phyloP scores from a whole-genome alignment of 2,329 filamentous ascomycete genomes.

The Pyrenochaeta sp. region DNA sequence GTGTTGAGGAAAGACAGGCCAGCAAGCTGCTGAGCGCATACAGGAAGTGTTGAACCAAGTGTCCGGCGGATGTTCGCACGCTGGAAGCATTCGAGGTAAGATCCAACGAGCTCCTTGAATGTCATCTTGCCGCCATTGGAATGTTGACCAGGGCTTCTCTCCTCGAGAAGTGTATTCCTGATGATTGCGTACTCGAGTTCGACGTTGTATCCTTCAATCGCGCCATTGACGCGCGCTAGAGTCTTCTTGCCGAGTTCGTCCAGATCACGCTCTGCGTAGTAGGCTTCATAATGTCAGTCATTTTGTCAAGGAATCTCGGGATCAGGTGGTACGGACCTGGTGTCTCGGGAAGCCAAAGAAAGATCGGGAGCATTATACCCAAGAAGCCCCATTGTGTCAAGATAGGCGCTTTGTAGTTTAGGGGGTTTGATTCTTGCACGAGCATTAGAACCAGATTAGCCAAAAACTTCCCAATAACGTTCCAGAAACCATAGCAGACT shows the following conservation, averaged over 20 bases:
- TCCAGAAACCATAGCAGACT: conserved; percentile 1
- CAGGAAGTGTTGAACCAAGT: background rate
- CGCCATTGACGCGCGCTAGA: background rate
- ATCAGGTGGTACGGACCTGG: background rate
- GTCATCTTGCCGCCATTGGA: background rate
- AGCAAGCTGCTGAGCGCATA: conserved; percentile 3
- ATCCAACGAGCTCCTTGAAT: too few species aligned
- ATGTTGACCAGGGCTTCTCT: background rate
- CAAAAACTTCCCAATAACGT: conserved; percentile 1
- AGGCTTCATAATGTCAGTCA: background rate
- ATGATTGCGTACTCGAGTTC: conserved; percentile 1
- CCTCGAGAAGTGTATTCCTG: conserved; percentile 2
- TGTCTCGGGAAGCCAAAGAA: conserved; percentile 2
- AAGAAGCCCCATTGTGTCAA: conserved; percentile 3
- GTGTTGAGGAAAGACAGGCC: conserved; percentile 4
- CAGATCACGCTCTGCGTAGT: background rate
- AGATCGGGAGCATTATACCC: conserved; percentile 2
- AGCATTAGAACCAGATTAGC: background rate
- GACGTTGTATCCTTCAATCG: background rate
- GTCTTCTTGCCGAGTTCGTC: background rate
- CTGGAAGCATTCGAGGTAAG: conserved; percentile 79
- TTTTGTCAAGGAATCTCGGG: background rate
- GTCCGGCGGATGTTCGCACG: conserved; percentile 76
- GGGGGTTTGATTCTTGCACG: background rate
- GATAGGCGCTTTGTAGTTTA: conserved; percentile 2